A percentile compares a stretch with the other conserved stretches of the same genome.
Conservation (phyloP, 768 basidiomycete genomes). For the Rhodotorula sphaerocarpa region DNA sequence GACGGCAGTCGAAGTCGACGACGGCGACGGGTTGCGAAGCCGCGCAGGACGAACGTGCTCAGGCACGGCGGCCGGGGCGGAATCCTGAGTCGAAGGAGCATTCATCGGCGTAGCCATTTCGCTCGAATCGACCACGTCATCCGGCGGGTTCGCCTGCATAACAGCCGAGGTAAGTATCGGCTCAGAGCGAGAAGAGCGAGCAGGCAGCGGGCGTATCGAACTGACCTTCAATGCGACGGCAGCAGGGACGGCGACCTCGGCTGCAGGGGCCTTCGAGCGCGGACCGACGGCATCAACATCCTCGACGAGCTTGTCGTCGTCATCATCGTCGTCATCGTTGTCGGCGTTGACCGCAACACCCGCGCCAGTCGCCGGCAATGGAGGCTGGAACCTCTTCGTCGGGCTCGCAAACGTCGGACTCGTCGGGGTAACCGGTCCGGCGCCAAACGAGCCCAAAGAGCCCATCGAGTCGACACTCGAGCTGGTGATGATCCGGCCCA, state of each 20-base stretch:
- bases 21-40: constrained; percentile 2
- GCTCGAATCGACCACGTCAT: not conserved
- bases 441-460: constrained; percentile 21
- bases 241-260: not conserved
- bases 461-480: constrained; percentile 24
- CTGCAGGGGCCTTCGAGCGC: too few relatives aligned
- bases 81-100: not conserved
- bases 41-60: constrained; percentile 1
- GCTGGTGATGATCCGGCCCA: constrained; percentile 17
- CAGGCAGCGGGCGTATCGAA: too few relatives aligned
- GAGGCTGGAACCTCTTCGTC: not conserved
- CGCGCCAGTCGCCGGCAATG: not conserved
- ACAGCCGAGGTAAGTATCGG: too few relatives aligned
- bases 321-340: constrained; percentile 9
- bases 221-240: not conserved
- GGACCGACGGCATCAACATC: constrained; percentile 23
- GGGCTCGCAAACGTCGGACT: constrained; percentile 14
- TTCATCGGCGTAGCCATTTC: too few relatives aligned
- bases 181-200: too few relatives aligned
- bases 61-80: not conserved
- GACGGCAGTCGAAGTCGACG: not conserved
- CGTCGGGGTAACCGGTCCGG: constrained; percentile 16
- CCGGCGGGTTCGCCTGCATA: not conserved
- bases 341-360: not conserved
- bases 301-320: constrained; percentile 28